Conservation (phyloP, 768 basidiomycete genomes). For the Tylopilus sp. region DNA sequence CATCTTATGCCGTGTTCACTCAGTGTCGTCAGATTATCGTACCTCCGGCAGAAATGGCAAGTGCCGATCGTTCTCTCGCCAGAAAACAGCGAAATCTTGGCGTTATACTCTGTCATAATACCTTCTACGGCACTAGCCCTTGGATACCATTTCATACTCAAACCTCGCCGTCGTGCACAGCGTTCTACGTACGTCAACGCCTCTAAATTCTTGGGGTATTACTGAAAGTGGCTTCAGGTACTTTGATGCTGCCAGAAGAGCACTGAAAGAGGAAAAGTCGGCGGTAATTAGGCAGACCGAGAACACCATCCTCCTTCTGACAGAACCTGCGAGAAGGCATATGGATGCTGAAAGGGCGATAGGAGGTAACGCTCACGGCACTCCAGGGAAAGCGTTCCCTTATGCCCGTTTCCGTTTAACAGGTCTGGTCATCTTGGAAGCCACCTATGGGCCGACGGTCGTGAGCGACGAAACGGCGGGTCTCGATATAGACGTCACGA, state of each 20-base stretch:
- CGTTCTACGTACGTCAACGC: slow-evolving; percentile 46
- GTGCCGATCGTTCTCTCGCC: slow-evolving; percentile 57
- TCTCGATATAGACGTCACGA: slow-evolving; percentile 70
- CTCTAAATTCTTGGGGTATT: slow-evolving; percentile 10
- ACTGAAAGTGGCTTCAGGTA: slow-evolving; percentile 43
- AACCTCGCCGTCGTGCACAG: slow-evolving; percentile 50
- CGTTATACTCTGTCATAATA: slow-evolving; percentile 49
- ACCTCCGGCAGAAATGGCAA: slow-evolving; percentile 54
- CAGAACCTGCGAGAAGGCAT: slow-evolving; percentile 63
- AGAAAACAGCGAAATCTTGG: slow-evolving; percentile 44
- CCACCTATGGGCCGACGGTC: slow-evolving; percentile 63
- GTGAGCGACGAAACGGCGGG: slow-evolving; percentile 48
- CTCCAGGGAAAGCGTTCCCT: background rate
- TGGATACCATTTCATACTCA: slow-evolving; percentile 55
- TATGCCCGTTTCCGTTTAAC: slow-evolving; percentile 13
- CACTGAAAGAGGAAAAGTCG: slow-evolving; percentile 60
- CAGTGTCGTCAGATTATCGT: slow-evolving; percentile 41
- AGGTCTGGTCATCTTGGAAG: slow-evolving; percentile 79
- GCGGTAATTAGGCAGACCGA: slow-evolving; percentile 61
- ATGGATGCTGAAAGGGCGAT: slow-evolving; percentile 59
- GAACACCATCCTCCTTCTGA: slow-evolving; percentile 59
- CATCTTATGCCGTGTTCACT: slow-evolving; percentile 12
- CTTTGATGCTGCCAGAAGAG: slow-evolving; percentile 61
- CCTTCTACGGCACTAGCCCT: slow-evolving; percentile 53
- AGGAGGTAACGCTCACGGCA: slow-evolving; percentile 49